These are phyloP conservation scores for Fagopyrum homotropicum DNA, from an alignment of 148 eudicot species.

Conservation along the genomic window DNA sequence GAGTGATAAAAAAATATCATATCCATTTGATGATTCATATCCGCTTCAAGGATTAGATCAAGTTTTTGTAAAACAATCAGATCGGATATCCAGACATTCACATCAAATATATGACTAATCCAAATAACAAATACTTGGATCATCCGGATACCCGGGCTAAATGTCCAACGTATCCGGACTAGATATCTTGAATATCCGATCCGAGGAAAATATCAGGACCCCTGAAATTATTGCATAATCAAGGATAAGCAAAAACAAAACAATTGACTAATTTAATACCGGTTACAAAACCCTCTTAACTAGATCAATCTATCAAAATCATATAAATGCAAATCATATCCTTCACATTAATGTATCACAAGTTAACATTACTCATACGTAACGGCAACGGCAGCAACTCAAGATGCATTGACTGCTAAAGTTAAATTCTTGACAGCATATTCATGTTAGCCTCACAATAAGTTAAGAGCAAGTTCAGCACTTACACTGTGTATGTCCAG, in stretches of 20 bases:
- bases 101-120: too few relatives aligned
- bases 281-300: slow-evolving; percentile 8
- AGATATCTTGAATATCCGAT: too few relatives aligned
- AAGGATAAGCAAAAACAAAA: background rate
- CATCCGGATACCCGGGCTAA: too few relatives aligned
- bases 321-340: background rate
- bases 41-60: too few relatives aligned
- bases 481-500: slow-evolving; percentile 2
- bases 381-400: too few relatives aligned
- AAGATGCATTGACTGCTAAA: background rate
- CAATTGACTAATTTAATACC: background rate
- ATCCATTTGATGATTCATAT: too few relatives aligned
- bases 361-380: too few relatives aligned
- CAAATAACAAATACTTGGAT: too few relatives aligned
- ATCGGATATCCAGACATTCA: too few relatives aligned
- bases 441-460: background rate
- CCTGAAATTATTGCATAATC: background rate
- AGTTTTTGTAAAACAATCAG: too few relatives aligned
- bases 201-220: background rate
- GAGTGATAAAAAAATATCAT: too few relatives aligned
- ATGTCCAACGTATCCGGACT: too few relatives aligned
- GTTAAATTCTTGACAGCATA: background rate
- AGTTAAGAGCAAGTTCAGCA: background rate
- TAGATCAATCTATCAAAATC: background rate
- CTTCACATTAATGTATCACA: background rate